Base-by-base conservation (phyloP, 2,329 filamentous ascomycete genomes). In the Rutstroemia sp. region DNA sequence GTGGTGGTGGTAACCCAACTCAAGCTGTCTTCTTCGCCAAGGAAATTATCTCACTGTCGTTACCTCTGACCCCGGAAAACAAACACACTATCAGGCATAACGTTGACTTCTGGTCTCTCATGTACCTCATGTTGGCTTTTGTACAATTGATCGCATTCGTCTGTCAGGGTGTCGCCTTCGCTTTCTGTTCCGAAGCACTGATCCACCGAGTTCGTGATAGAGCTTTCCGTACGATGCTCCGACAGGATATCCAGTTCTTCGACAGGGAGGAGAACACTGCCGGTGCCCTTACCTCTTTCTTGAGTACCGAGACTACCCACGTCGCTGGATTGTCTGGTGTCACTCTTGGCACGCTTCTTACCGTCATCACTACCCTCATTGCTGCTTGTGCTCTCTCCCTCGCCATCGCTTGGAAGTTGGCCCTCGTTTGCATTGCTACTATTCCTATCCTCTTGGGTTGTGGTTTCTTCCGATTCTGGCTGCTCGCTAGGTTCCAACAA, bases 221-320 rank as follows among this genome's bases (percentile, higher is more conserved):
- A 57, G 88, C 91, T 6, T 96, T 99, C 76, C 81, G 92, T 34
- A 79, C 86, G 23, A 90, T 97, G 75, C 82, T 97, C 51, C 88
- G 92, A 61, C 92, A 97, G 72, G 94, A 97, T 61, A 92, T 97
- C 57, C 77, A 84, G 27, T 97, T 92, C 71, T 99, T 96, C 65
- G 94, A 97, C 70, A 79, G 78, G 46, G 89, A 95, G 61, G 87
- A 94, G 70, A 95, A 97, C 70, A 91, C 88, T 6, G 86, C 90
- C 6, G 94, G 94, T 62, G 87, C 91, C 0, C 75, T 99, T 64
- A 96, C 91, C 0, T 89, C 88, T 0, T 94, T 95, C 73, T 76
- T 96, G 12, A 92, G 89, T 2, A 95, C 89, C 0, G 88, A 96
- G 72, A 92, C 92, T 0, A 96, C 90, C 0, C 87, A 95, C 67